Base-by-base conservation (phyloP, 1,139 yeast species). In the Hemisphaericaspora xylofermentans region DNA sequence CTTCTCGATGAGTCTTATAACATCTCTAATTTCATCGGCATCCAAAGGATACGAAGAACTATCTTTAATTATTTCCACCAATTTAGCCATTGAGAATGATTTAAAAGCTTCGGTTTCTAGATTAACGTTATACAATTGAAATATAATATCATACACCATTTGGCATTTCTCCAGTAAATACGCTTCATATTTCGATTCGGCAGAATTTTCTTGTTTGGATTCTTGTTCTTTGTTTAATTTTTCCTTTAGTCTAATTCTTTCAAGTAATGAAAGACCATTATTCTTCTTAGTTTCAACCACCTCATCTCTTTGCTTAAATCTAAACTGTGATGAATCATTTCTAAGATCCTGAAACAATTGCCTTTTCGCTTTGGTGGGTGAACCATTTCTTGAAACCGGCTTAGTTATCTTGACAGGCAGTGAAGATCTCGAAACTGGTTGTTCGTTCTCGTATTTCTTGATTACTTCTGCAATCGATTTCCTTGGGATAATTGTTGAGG, bases 121-220 rank as follows among this genome's bases (percentile, higher is more conserved):
- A 36, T 45, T 41, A n/a, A 42, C 45, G n/a, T 41, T 47, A 29
- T 53, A 51, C 14, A 61, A 41, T 43, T 70, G 76, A 47, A 54
- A 63, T 3, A 72, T 47, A 2, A 68, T 60, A 40, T 69, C 66
- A 46, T 71, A 72, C 6, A 71, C 50, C 10, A 60, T 66, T 2
- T 58, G 62, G 33, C 71, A 50, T 49, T 78, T 80, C 4, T 74
- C 69, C 5, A 58, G 50, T 10, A 80, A 51, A 45, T 65, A 74
- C 18, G 55, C 48, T 5, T 66, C 51, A 44, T 74, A 65, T 36
- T 65, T 64, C 21, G 53, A 44, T 45, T 73, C 68, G 2, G 72
- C 70, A 9, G 46, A 16, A 1, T 68, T 45, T 18, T 21, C 26
- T 15, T 31, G 30, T 10, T 28, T 28, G 4, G 29, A 16, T 8